Evolutionary conservation across 176 grass and related monocot genomes (phyloP).

Genomic region (Avena insularis): DNA sequence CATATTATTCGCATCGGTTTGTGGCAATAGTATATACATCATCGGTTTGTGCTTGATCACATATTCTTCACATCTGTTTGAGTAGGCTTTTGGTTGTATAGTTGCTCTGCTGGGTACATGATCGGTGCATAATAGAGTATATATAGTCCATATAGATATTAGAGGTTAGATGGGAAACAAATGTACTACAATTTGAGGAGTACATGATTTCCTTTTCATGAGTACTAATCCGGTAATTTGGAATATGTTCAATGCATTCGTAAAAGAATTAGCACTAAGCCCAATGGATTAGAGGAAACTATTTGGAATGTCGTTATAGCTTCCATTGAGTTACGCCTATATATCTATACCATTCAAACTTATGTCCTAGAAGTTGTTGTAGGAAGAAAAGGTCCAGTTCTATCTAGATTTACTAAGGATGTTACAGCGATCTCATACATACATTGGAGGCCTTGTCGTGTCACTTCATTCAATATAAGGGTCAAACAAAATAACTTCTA

Average conservation of each 20-base stretch:
- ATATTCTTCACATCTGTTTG: background rate
- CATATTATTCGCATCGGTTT: no score
- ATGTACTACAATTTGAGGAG: background rate
- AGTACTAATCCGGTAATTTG: slow-evolving; percentile 59
- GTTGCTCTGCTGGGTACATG: background rate
- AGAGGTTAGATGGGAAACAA: background rate
- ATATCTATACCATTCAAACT: background rate
- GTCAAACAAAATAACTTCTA: background rate
- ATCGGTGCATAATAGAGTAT: background rate
- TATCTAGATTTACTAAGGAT: slow-evolving; percentile 5
- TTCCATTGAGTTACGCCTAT: slow-evolving; percentile 67
- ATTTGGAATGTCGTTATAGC: slow-evolving; percentile 79
- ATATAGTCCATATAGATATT: background rate
- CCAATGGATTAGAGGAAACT: slow-evolving; percentile 81
- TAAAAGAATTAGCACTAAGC: slow-evolving; percentile 74
- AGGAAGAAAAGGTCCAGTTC: background rate
- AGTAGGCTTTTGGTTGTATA: no score
- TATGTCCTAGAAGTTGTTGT: slow-evolving; percentile 1
- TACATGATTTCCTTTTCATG: background rate
- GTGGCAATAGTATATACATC: no score
- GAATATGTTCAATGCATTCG: slow-evolving; percentile 63
- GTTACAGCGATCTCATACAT: background rate
- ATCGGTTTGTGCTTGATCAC: background rate
- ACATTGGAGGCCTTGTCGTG: background rate
- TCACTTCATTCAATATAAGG: slow-evolving; percentile 29